phyloP scores from a whole-genome alignment of 495 filamentous ascomycete genomes.

The Penicillium samsonianum region DNA sequence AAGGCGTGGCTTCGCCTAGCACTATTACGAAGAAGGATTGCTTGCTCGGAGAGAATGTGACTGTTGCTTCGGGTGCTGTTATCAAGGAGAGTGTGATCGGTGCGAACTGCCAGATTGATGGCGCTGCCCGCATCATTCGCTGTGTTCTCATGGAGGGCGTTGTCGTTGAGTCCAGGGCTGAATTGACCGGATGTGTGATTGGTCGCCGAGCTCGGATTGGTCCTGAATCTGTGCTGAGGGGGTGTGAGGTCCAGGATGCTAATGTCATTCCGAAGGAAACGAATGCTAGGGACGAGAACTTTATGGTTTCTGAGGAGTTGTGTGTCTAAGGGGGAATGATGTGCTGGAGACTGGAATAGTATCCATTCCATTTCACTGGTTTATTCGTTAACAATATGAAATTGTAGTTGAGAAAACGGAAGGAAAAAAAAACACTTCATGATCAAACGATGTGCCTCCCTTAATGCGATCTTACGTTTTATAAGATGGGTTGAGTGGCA shows the following conservation, averaged over 20 bases:
- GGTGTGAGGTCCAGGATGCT: slow-evolving; percentile 89
- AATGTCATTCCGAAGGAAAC: slow-evolving; percentile 75
- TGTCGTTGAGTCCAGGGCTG: slow-evolving; percentile 71
- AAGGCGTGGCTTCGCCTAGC: slow-evolving; percentile 69
- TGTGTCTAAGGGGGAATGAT: slow-evolving; percentile 37
- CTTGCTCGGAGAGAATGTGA: slow-evolving; percentile 81
- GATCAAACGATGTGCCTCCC: no score
- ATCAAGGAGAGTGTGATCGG: slow-evolving; percentile 90
- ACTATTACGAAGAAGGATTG: slow-evolving; percentile 75
- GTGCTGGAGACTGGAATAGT: not conserved
- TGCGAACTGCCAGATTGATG: slow-evolving; percentile 76
- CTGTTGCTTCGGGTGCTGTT: slow-evolving; percentile 72
- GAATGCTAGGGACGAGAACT: slow-evolving; percentile 79
- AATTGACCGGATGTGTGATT: slow-evolving; percentile 78
- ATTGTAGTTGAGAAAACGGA: not conserved
- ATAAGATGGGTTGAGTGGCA: no score
- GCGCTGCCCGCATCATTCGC: slow-evolving; percentile 70
- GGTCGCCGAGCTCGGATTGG: slow-evolving; percentile 75
- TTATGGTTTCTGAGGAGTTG: slow-evolving; percentile 78
- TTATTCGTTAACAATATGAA: not conserved
- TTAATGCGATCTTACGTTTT: no score
- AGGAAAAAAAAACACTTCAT: no score
- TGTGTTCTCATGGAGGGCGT: slow-evolving; percentile 91
- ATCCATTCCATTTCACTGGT: not conserved
- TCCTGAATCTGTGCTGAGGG: slow-evolving; percentile 69